Evolutionary conservation across 2,329 filamentous ascomycete genomes (phyloP), one percentile per base, ranked within the genome.

Genomic region (Diaporthe sp.): DNA sequence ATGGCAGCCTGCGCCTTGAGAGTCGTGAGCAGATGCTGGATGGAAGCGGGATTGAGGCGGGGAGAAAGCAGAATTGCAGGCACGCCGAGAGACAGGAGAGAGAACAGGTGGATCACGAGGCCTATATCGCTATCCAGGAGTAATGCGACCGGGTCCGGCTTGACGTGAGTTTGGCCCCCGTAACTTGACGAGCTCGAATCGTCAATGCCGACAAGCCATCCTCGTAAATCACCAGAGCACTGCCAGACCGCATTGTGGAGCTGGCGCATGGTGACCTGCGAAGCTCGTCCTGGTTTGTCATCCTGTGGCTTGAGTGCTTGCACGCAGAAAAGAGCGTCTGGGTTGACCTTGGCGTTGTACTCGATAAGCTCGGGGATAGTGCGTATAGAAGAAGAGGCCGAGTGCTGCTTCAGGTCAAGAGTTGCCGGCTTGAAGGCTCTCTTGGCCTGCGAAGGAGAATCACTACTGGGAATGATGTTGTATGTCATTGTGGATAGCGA

Each of bases 341-440:
- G 49, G 9, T 71, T 71, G 34, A 28, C 22, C 10, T 19, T 25
- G 12, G 67, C 51, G 39, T 71, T 71, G 67, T 37, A 57, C 22
- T 71, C 51, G 46, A 71, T 55, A n/a, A 71, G 34, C 25, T 71
- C 67, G 5, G 51, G 51, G 5, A 61, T 61, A 12, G 58, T 42
- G 2, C 58, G 34, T 6, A 61, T 19, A 10, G 34, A 25, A 2
- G 9, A n/a, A 42, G 58, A 28, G 7, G n/a, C 10, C 22, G 12
- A 39, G 12, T 37, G 22, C 12, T 42, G 58, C n/a, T 42, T 42
- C n/a, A 62, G 13, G n/a, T 62, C n/a, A n/a, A 62, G 28, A 7
- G 37, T 13, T 22, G 55, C 55, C 17, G 55, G 55, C 28, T 34
- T 58, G 7, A 58, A 58, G 55, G 17, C 55, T n/a, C 10, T 17